Evolutionary conservation across 192 early-diverging fungal genomes (phyloP).

Genomic region (Linnemannia elongata): DNA sequence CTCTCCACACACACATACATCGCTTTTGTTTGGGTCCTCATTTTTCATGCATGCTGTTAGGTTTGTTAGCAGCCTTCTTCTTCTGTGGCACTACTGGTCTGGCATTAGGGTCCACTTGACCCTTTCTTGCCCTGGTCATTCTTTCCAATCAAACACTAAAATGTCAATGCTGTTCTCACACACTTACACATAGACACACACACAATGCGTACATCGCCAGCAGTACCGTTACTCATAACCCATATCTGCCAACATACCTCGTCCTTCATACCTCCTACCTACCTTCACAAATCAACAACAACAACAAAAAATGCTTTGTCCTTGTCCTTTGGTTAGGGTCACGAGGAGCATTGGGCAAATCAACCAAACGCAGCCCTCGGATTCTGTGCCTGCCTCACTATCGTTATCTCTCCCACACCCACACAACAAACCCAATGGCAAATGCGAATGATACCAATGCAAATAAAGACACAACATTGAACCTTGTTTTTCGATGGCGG

Average conservation of each 20-base stretch:
- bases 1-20: neutral
- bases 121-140: neutral
- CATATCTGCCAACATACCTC: conserved; percentile 1
- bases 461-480: too few species aligned
- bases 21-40: neutral
- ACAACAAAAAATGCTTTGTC: too few species aligned
- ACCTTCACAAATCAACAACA: neutral
- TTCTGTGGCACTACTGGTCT: conserved; percentile 2
- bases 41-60: neutral
- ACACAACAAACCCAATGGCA: too few species aligned
- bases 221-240: neutral
- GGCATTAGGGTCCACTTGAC: neutral
- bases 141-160: neutral
- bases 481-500: too few species aligned
- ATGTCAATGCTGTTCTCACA: conserved; percentile 3
- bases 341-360: too few species aligned
- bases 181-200: conserved; percentile 6
- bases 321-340: too few species aligned
- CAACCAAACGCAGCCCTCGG: too few species aligned
- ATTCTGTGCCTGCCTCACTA: too few species aligned
- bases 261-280: neutral
- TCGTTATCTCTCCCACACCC: too few species aligned
- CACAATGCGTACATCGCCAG: neutral
- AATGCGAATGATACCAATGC: too few species aligned
- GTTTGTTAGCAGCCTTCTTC: neutral